phyloP scores from a whole-genome alignment of 140 eudicot species.

The Bidens hawaiensis region DNA sequence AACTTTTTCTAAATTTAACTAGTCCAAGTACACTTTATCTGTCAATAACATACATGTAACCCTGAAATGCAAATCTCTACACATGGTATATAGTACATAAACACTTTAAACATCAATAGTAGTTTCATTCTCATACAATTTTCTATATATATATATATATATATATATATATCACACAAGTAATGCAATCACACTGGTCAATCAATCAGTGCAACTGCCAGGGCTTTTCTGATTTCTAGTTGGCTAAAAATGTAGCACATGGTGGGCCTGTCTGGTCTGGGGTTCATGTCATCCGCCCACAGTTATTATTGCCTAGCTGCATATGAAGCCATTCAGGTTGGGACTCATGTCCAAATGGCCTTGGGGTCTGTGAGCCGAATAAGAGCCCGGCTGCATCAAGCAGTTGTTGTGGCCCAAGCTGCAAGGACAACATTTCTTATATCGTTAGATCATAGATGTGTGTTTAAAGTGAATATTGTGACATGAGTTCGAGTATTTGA shows the following conservation, averaged over 20 bases:
- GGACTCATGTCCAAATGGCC: conserved; percentile 54
- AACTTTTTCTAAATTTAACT: conserved; percentile 10
- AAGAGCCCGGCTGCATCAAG: conserved; percentile 62
- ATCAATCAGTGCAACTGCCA: conserved; percentile 1
- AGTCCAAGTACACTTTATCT: conserved; percentile 32
- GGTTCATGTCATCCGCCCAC: conserved; percentile 57
- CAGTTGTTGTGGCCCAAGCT: conserved; percentile 66
- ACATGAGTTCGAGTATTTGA: too few relatives aligned
- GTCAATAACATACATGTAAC: conserved; percentile 22
- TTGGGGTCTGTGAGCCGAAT: conserved; percentile 59
- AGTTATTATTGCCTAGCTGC: conserved; percentile 78
- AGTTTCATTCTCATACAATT: conserved; percentile 25
- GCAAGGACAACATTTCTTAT: conserved; percentile 24
- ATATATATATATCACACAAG: too few relatives aligned
- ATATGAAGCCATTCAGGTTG: conserved; percentile 94
- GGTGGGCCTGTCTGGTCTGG: conserved; percentile 3
- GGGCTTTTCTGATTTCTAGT: conserved; percentile 14
- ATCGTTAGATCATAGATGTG: too few relatives aligned
- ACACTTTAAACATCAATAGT: conserved; percentile 24
- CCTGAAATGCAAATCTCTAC: conserved; percentile 27
- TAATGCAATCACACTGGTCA: conserved; percentile 20
- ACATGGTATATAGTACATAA: conserved; percentile 14
- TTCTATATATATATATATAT: conserved; percentile 31
- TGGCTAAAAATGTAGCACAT: conserved; percentile 13
- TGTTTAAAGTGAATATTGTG: too few relatives aligned